Base-by-base conservation (phyloP, 495 filamentous ascomycete species). In the Penicillium diatomitis region DNA sequence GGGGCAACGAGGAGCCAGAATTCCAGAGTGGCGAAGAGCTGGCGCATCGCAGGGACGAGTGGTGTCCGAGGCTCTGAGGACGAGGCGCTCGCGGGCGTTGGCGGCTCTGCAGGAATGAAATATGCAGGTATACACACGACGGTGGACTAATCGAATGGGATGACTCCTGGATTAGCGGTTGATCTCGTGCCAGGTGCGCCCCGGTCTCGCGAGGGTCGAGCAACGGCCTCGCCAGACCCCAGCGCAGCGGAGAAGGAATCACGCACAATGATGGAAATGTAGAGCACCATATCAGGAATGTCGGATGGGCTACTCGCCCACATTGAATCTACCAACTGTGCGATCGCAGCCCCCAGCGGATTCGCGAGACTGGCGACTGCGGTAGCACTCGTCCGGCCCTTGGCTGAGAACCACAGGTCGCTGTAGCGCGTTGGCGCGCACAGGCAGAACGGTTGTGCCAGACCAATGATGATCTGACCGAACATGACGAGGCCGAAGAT, bases 401-500 rank as follows among this genome's bases (percentile, higher is more conserved):
- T 63, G 50, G 88, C 83, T 0, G 88, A 87, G 67, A 98, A 98
- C 92, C 92, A 97, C 32, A 95, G 71, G 59, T 96, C 90, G 47
- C 86, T 90, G 60, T 95, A 98, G 47, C 88, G 76, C 3, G 92
- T 90, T 0, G 92, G 90, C 2, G 92, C 88, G 35, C 85, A 80
- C 4, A 97, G 79, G 32, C 95, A 88, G 67, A 97, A 96, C 0
- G 92, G 90, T 52, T 98, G 92, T 8, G 88, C 84, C 6, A 96
- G 70, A 0, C 92, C 92, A 35, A 84, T 87, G 11, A 98, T 68
- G 67, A 96, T 84, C 69, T 98, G 92, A n/a, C 91, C 92, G 64
- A 95, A 84, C 84, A 96, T 88, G 38, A 88, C 85, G 20, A 86
- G 75, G 7, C 84, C 82, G 56, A 87, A 95, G 34, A 78, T 77